phyloP scores from a whole-genome alignment of 192 early-diverging fungal species.

The Coemansia sp. region DNA sequence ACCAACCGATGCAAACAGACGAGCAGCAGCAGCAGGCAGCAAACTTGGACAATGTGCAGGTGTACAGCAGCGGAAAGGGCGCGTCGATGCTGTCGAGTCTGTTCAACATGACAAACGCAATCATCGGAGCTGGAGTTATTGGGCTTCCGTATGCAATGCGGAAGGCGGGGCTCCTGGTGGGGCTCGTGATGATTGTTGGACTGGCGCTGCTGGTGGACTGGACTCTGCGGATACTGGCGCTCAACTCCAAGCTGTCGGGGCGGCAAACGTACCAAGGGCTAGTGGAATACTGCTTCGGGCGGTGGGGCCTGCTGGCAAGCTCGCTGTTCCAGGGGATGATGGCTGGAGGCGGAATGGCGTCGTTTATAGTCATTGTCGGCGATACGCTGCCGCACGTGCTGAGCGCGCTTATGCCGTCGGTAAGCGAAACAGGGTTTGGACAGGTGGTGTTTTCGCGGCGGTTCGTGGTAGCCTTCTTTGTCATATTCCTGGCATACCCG shows the following conservation, averaged over 20 bases:
- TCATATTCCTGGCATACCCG: constrained; percentile 77
- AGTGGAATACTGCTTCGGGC: constrained; percentile 80
- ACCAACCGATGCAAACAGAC: background rate
- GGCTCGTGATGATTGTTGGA: constrained; percentile 53
- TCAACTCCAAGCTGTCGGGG: constrained; percentile 75
- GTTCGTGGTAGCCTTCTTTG: constrained; percentile 76
- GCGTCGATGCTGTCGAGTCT: constrained; percentile 54
- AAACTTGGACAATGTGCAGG: background rate
- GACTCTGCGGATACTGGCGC: constrained; percentile 74
- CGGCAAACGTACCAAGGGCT: constrained; percentile 81
- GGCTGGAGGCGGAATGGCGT: constrained; percentile 83
- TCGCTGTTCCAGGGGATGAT: constrained; percentile 91
- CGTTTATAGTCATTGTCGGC: constrained; percentile 63
- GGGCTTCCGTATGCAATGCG: constrained; percentile 85
- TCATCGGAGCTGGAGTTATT: constrained; percentile 86
- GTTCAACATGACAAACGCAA: constrained; percentile 92
- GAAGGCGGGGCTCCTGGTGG: constrained; percentile 71
- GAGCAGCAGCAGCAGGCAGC: background rate
- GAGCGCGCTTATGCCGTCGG: constrained; percentile 63
- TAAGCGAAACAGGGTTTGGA: constrained; percentile 56
- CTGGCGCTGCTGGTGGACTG: constrained; percentile 67
- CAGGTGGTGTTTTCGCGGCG: constrained; percentile 67
- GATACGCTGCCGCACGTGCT: constrained; percentile 89
- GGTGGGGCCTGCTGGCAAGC: constrained; percentile 69
- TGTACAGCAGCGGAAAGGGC: constrained; percentile 9